Evolutionary conservation across 768 basidiomycete genomes (phyloP).

Genomic region (Leccinellum luteum): DNA sequence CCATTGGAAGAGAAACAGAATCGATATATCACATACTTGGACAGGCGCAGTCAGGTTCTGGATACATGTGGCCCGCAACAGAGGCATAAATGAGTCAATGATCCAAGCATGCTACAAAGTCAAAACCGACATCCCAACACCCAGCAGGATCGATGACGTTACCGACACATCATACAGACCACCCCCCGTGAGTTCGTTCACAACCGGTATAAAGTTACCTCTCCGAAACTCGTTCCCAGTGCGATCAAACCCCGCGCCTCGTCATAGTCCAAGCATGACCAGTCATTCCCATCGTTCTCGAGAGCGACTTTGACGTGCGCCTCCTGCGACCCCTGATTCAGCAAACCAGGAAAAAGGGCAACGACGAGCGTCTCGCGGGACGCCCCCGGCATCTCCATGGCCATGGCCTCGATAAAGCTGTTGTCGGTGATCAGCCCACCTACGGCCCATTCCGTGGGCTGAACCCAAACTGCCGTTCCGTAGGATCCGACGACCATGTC

Average conservation of each 20-base stretch:
- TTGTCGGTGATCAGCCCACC: conserved; percentile 36
- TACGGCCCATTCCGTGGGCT: conserved; percentile 46
- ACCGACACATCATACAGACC: neutral
- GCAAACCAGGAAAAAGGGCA: conserved; percentile 47
- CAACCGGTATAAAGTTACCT: conserved; percentile 36
- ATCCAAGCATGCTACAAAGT: neutral
- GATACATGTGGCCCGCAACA: neutral
- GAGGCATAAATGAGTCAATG: neutral
- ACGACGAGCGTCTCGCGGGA: conserved; percentile 44
- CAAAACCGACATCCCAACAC: neutral
- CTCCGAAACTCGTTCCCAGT: conserved; percentile 49
- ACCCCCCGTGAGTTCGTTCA: conserved; percentile 5
- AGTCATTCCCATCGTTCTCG: conserved; percentile 32
- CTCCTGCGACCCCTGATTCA: conserved; percentile 16
- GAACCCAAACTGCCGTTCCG: conserved; percentile 64
- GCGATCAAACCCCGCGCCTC: conserved; percentile 54
- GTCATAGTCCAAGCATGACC: conserved; percentile 63
- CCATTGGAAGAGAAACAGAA: too few species aligned
- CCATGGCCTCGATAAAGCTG: conserved; percentile 11
- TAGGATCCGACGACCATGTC: conserved; percentile 50
- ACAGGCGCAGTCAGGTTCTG: neutral
- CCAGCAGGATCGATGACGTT: neutral
- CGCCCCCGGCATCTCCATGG: conserved; percentile 13
- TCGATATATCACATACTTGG: neutral
- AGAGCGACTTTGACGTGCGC: conserved; percentile 32